phyloP scores from a whole-genome alignment of 169 alveolate species.

The Plasmodium ovale region DNA sequence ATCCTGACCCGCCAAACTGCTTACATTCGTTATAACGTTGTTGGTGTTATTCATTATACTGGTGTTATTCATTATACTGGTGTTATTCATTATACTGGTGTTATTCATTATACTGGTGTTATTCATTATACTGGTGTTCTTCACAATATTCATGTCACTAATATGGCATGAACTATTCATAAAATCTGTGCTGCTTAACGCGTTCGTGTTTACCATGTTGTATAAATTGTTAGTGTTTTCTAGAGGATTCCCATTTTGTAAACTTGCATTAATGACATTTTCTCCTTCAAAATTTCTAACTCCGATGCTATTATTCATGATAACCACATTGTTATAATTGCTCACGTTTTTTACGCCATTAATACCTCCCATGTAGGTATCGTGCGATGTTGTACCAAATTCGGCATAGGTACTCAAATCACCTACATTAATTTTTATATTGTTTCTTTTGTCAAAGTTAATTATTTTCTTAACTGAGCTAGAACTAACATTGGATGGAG shows the following conservation, averaged over 20 bases:
- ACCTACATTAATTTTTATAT: conserved; percentile 1
- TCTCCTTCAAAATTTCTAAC: background rate
- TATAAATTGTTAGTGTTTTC: background rate
- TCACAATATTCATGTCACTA: background rate
- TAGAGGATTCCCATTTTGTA: background rate
- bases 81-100: no score
- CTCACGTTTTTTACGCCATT: background rate
- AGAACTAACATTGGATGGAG: background rate
- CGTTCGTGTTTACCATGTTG: background rate
- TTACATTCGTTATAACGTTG: background rate
- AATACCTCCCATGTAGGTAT: background rate
- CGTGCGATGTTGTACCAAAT: no score
- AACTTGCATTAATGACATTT: background rate
- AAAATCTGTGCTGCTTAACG: background rate
- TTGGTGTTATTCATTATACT: no score
- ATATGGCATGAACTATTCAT: conserved; percentile 5
- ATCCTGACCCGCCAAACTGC: background rate
- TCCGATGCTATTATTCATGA: background rate
- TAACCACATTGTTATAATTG: conserved; percentile 2
- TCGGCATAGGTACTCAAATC: background rate
- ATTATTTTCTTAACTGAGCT: conserved; percentile 5
- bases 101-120: no score
- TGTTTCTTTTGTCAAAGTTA: conserved; percentile 19
- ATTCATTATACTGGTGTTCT: background rate
- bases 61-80: no score